A percentile compares a stretch with the other conserved stretches of the same genome.
Conservation (phyloP, 768 basidiomycete genomes). For the Collybia nuda region DNA sequence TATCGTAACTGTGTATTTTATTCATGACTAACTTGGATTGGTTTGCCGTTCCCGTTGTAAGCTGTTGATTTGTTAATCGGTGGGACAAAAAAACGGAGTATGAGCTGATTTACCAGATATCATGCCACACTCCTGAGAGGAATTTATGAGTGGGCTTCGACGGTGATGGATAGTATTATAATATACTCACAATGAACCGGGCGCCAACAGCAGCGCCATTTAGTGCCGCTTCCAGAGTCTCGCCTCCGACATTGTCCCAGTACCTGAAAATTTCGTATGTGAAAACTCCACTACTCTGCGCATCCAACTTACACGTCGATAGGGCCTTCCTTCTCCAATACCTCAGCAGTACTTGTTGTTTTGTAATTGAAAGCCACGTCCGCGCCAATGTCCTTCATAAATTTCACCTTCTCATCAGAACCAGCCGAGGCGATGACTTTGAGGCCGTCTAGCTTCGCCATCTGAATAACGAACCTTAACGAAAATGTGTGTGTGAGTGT, state of each 20-base stretch:
- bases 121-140: slow-evolving; percentile 39
- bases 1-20: background rate
- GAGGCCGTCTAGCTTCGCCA: slow-evolving; percentile 36
- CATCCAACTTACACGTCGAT: slow-evolving; percentile 35
- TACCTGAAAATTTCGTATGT: slow-evolving; percentile 26
- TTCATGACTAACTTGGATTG: slow-evolving; percentile 23
- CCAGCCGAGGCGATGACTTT: slow-evolving; percentile 43
- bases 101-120: slow-evolving; percentile 20
- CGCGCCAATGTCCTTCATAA: slow-evolving; percentile 28
- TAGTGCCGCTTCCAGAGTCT: slow-evolving; percentile 56
- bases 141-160: background rate
- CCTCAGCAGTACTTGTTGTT: slow-evolving; percentile 18
- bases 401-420: slow-evolving; percentile 37
- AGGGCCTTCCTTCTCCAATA: slow-evolving; percentile 33
- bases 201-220: slow-evolving; percentile 41
- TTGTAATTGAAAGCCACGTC: slow-evolving; percentile 35
- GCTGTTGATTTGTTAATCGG: slow-evolving; percentile 8
- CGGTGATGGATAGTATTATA: background rate
- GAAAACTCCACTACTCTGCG: background rate
- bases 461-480: background rate
- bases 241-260: slow-evolving; percentile 64
- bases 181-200: slow-evolving; percentile 46
- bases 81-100: background rate
- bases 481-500: background rate
- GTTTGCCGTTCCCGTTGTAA: slow-evolving; percentile 30